phyloP scores from a whole-genome alignment of 163 green algal genomes.

The Scenedesmus sp. region DNA sequence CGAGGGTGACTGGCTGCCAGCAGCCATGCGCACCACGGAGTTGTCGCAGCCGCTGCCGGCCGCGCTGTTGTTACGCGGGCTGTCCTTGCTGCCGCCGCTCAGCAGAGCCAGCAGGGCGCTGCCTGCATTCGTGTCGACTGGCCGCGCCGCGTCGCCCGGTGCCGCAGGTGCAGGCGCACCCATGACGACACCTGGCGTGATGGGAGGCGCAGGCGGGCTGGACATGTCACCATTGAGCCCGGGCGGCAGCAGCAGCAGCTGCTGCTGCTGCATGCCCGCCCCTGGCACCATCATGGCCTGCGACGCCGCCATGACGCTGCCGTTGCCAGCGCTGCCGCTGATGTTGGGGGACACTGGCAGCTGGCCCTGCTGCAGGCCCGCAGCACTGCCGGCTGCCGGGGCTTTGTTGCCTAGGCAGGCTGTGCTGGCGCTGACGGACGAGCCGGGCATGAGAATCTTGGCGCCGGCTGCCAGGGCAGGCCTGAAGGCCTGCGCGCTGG shows the following conservation, averaged over 20 bases:
- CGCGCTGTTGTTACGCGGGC: neutral
- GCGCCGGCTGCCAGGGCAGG: neutral
- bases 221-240: neutral
- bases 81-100: neutral
- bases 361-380: neutral
- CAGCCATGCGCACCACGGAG: neutral
- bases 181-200: neutral
- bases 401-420: neutral
- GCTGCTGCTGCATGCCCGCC: neutral
- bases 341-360: neutral
- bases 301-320: neutral
- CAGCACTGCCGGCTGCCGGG: neutral
- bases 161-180: neutral
- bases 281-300: neutral
- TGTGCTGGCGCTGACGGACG: conserved; percentile 9
- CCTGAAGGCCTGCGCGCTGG: neutral
- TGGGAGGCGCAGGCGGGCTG: neutral
- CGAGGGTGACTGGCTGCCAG: neutral
- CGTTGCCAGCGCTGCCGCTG: neutral
- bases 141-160: neutral
- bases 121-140: neutral
- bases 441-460: neutral
- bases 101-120: neutral
- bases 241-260: neutral
- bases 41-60: neutral